Conservation (phyloP, 371 early-diverging fungal species). For the Modicella reniformis region DNA sequence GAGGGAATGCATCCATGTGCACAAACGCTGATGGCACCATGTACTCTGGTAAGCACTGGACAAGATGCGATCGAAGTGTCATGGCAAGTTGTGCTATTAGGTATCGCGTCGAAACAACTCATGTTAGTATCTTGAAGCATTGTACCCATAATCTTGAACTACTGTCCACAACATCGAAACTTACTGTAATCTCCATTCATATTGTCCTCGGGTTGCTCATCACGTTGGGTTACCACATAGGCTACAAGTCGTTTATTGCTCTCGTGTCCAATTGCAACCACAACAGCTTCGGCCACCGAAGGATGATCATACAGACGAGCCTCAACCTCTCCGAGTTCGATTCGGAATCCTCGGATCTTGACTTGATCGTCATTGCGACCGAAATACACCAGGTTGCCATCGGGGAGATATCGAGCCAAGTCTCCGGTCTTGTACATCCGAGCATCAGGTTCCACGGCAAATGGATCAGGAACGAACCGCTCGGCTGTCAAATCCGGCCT, state of each 20-base stretch:
- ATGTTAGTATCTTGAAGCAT: too few species aligned
- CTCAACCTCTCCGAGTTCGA: conserved; percentile 39
- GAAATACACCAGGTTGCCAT: conserved; percentile 28
- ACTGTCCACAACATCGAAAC: too few species aligned
- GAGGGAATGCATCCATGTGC: conserved; percentile 16
- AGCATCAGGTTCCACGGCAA: neutral
- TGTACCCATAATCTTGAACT: too few species aligned
- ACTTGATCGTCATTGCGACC: conserved; percentile 40
- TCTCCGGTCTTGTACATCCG: conserved; percentile 15
- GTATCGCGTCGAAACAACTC: too few species aligned
- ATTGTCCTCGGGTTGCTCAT: neutral
- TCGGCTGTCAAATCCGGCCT: conserved; percentile 4
- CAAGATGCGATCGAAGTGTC: conserved; percentile 9
- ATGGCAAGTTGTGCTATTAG: neutral
- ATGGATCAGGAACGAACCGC: neutral
- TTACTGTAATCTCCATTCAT: neutral
- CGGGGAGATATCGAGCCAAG: conserved; percentile 27
- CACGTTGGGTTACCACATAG: conserved; percentile 10
- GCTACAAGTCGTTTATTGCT: conserved; percentile 21
- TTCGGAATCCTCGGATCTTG: conserved; percentile 40
- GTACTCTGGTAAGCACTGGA: conserved; percentile 17
- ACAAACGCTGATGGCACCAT: conserved; percentile 33
- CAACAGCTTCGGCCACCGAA: conserved; percentile 7
- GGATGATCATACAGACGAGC: conserved; percentile 11
- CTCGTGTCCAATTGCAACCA: conserved; percentile 3